These are phyloP conservation scores for Chrysanthemum makinoi DNA, from an alignment of 129 eudicot genomes.

Conservation along the genomic window DNA sequence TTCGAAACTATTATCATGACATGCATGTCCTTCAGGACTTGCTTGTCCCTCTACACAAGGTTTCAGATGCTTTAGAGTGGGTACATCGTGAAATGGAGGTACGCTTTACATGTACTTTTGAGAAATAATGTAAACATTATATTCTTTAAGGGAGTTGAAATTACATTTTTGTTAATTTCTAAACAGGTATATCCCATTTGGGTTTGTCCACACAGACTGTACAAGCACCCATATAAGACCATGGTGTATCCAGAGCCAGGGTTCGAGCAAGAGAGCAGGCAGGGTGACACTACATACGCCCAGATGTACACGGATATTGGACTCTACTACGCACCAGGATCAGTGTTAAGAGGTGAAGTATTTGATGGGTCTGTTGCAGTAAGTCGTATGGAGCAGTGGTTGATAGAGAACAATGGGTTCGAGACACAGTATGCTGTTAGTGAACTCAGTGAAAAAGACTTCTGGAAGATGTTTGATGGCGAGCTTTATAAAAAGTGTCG, in stretches of 20 bases:
- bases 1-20: conserved; percentile 29
- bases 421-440: conserved; percentile 91
- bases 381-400: conserved; percentile 63
- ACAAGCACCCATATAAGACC: conserved; percentile 72
- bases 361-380: conserved; percentile 82
- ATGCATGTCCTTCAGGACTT: conserved; percentile 33
- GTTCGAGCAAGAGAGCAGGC: conserved; percentile 61
- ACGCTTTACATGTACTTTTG: neutral
- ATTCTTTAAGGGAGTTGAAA: neutral
- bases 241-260: conserved; percentile 90
- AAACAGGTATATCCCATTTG: conserved; percentile 83
- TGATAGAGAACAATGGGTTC: conserved; percentile 83
- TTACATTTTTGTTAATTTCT: neutral
- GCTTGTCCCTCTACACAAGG: conserved; percentile 30
- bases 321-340: conserved; percentile 80
- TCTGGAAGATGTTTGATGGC: conserved; percentile 90
- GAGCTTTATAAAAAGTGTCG: conserved; percentile 69
- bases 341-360: conserved; percentile 77
- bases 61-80: conserved; percentile 32
- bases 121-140: too few species aligned
- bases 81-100: conserved; percentile 34
- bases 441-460: conserved; percentile 74
- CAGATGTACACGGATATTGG: conserved; percentile 96
- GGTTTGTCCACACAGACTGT: conserved; percentile 91
- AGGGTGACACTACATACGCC: conserved; percentile 78